Base-by-base conservation (phyloP, 2,329 filamentous ascomycete species). In the Colletotrichum limetticola region DNA sequence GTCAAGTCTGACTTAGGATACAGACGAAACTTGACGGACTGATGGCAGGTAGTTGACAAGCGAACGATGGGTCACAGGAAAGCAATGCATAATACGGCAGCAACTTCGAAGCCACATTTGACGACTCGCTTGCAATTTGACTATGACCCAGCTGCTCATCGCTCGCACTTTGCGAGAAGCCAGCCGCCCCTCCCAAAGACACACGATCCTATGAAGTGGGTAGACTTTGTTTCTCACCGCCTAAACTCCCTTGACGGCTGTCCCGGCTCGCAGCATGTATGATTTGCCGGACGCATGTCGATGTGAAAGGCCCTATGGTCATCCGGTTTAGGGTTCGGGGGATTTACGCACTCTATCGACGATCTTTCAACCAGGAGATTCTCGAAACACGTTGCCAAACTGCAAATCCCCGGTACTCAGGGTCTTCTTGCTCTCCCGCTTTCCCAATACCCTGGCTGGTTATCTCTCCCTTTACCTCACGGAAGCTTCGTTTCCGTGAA, bases 301-400 rank as follows among this genome's bases (percentile, higher is more conserved):
- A 53, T 53, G 64, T n/a, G 19, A 64, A 63, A 55, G 58, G 53
- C 37, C 58, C 53, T 65, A 24, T 69, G 52, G 32, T 32, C 42
- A 49, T 72, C 66, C 66, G 69, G 65, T 64, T 61, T 72, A 64
- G 70, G 66, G 66, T 65, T 72, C 70, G 70, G 70, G 62, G 60
- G 70, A 72, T 72, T 72, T 69, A 24, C 70, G 46, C 55, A 72
- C 60, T 72, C 53, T 70, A 72, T 72, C 70, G 70, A 70, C 46
- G 70, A 72, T 72, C 70, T 22, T 60, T 60, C 19, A 26, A 32
- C 64, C 64, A 71, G 55, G 32, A 64, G 32, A 72, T 69, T 69
- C 60, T 70, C 66, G 60, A 70, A 72, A 72, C 66, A 37, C 59
- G 58, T 69, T 72, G 56, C 66, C 60, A 72, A 72, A 72, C 70